These are phyloP conservation scores for Nidula microcarpa DNA, from an alignment of 768 basidiomycete genomes.

Conservation along the genomic window DNA sequence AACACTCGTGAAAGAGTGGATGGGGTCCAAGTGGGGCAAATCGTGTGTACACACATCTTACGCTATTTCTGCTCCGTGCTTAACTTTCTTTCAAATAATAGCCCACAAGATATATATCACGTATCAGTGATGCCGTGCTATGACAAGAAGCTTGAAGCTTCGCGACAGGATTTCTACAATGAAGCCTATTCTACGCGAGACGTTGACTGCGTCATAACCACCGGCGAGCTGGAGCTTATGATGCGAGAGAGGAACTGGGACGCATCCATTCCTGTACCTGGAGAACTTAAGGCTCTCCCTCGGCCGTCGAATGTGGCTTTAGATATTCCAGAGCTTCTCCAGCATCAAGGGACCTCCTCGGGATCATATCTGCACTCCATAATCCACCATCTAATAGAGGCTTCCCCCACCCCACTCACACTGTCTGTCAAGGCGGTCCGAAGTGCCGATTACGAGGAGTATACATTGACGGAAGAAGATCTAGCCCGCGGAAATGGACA, in stretches of 20 bases:
- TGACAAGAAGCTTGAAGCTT: conserved; percentile 99
- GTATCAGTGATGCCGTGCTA: conserved; percentile 99
- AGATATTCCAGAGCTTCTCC: conserved; percentile 67
- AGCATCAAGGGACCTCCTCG: conserved; percentile 82
- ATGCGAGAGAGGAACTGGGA: conserved; percentile 84
- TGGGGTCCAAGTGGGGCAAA: conserved; percentile 63
- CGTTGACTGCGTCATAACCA: conserved; percentile 96
- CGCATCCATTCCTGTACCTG: conserved; percentile 51
- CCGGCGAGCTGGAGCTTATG: conserved; percentile 87
- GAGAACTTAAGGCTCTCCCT: conserved; percentile 35
- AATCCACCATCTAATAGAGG: conserved; percentile 47
- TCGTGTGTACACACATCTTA: conserved; percentile 44
- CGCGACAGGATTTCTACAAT: conserved; percentile 88
- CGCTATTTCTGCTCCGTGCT: not conserved
- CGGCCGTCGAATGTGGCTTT: conserved; percentile 9
- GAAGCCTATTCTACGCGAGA: conserved; percentile 81
- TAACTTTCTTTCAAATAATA: conserved; percentile 28
- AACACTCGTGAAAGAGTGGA: conserved; percentile 86
- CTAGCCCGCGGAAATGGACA: conserved; percentile 41
- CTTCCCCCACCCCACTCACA: conserved; percentile 40
- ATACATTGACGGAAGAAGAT: conserved; percentile 40
- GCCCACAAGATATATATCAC: conserved; percentile 89
- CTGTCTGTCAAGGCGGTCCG: conserved; percentile 60
- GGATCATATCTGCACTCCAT: conserved; percentile 90
- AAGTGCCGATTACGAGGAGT: conserved; percentile 77